phyloP scores from a whole-genome alignment of 2,329 filamentous ascomycete genomes.

The Thielaviopsis euricoi region DNA sequence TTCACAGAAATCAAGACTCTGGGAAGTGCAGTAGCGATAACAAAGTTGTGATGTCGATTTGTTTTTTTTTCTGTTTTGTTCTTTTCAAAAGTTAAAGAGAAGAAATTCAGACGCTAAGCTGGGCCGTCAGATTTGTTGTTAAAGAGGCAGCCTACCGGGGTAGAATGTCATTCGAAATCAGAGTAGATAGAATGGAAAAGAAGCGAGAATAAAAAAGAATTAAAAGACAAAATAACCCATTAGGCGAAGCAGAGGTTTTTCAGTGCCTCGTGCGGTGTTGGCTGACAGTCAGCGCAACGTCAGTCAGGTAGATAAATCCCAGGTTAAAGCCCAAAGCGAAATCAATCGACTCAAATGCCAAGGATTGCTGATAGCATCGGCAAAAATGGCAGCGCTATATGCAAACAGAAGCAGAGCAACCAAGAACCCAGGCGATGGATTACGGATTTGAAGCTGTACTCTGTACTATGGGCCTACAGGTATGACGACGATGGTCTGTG shows the following conservation, averaged over 20 bases:
- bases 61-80: not conserved
- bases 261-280: not conserved
- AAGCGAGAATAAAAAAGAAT: not conserved
- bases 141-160: slow-evolving; percentile 8
- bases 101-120: not conserved
- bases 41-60: not conserved
- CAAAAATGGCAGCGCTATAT: too few relatives aligned
- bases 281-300: not conserved
- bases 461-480: not conserved
- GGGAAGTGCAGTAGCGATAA: not conserved
- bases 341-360: not conserved
- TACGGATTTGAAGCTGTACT: too few relatives aligned
- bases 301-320: not conserved
- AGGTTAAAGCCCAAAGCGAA: too few relatives aligned
- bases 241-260: not conserved
- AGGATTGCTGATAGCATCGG: not conserved
- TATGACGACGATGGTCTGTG: slow-evolving; percentile 10
- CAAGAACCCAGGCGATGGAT: too few relatives aligned
- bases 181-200: not conserved
- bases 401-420: too few relatives aligned
- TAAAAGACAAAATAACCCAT: not conserved
- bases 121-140: not conserved
- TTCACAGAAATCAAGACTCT: not conserved
- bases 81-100: not conserved
- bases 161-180: not conserved